Evolutionary conservation across 352 stramenopile species (phyloP), one percentile per base, ranked within the genome.

Genomic region (Globisporangium perplexum): DNA sequence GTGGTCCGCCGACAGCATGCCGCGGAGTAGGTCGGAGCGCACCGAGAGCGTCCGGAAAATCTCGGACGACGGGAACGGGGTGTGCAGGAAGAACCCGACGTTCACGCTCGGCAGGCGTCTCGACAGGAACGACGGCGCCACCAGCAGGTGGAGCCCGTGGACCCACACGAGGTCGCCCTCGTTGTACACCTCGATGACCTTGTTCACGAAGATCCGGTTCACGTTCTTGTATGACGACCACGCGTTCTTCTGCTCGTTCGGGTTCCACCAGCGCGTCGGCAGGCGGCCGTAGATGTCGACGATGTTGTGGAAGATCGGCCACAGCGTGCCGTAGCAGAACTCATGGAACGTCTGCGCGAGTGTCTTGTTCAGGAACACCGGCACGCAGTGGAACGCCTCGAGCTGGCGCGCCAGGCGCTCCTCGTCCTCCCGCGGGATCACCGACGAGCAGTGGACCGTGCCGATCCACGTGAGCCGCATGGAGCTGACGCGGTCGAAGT

Each of bases 271-370:
- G 22, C 83, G 79, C 8, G 79, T 92, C 30, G 81, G 81, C 33
- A 94, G 52, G 8, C 71, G 69, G 1, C 81, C 81, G 51, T 99
- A 99, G 2, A 99, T 89, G 55, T 97, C 96, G n/a, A 98, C 89
- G n/a, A 98, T 94, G 72, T 99, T 98, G 76, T 99, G 97, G 59
- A 99, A 95, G 39, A 98, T 89, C 8, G 96, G 96, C 97, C 96
- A 99, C 12, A 99, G 75, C 24, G 97, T 95, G 22, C 93, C 90
- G 65, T 99, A 98, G 74, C 96, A 98, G 68, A 98, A 98, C 36
- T 84, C 83, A 69, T 98, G 94, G 56, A 93, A 96, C 28, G 83
- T 95, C 26, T 88, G 69, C 14, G 68, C 74, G 18, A 98, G 63
- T 20, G 72, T 67, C 28, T 89, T 74, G 18, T 95, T 86, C 36